phyloP scores from a whole-genome alignment of 345 rosid genomes.

The Durio zibethinus region DNA sequence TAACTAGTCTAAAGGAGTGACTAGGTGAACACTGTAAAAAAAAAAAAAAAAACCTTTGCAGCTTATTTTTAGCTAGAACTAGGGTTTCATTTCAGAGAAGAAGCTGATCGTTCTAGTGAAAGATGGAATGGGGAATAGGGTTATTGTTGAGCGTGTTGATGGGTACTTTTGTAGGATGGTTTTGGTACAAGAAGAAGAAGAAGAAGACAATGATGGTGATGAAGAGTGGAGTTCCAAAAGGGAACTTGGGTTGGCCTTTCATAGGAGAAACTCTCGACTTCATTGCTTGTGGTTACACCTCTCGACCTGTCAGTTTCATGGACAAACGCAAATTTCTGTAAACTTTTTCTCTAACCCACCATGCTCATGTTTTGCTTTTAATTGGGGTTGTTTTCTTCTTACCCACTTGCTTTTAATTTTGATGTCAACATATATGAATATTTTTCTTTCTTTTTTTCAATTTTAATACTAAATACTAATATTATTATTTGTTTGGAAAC shows the following conservation, averaged over 20 bases:
- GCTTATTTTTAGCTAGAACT: background rate
- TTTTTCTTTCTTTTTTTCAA: too few species aligned
- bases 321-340: conserved; percentile 76
- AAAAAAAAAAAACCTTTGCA: background rate
- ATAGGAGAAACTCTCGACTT: conserved; percentile 85
- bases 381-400: conserved; percentile 11
- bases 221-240: conserved; percentile 54
- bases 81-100: conserved; percentile 11
- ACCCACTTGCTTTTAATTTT: background rate
- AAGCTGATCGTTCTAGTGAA: background rate
- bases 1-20: background rate
- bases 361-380: background rate
- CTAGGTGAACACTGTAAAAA: background rate
- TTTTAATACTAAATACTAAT: too few species aligned
- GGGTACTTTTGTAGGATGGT: conserved; percentile 29
- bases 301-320: conserved; percentile 88
- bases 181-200: conserved; percentile 26
- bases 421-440: too few species aligned
- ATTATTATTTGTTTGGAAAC: background rate
- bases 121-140: conserved; percentile 32
- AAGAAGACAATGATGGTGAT: background rate
- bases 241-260: conserved; percentile 88
- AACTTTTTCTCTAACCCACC: conserved; percentile 24
- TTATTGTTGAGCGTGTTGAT: conserved; percentile 33
- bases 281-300: conserved; percentile 75